Base-by-base conservation (phyloP, 2,329 filamentous ascomycete genomes). In the Pseudovirgaria hyperparasitica region DNA sequence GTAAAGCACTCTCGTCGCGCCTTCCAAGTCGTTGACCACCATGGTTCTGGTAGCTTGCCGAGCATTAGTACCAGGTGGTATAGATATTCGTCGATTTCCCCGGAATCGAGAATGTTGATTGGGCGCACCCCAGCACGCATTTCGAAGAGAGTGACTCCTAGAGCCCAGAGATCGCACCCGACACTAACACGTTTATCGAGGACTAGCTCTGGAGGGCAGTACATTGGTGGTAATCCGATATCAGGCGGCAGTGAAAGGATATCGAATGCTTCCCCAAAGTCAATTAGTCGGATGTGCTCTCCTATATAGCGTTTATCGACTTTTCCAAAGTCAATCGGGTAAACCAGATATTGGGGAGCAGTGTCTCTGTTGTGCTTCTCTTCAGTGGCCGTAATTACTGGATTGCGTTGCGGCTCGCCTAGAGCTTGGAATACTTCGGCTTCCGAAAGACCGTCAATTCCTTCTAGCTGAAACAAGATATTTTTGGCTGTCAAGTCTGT, bases 231-330 rank as follows among this genome's bases (percentile, higher is more conserved):
- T 55, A 15, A 47, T 57, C 22, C 53, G 38, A 9, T 58, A 39
- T 4, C 32, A 40, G 21, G 36, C 10, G 27, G 52, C 48, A 12
- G 15, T 6, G 3, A 41, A 28, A 9, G 35, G 8, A 4, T 22
- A 7, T 32, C 31, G 29, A 58, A 58, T 21, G 53, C 53, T 37
- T 56, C 39, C 1, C 54, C 52, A 29, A 57, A 57, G 30, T 59
- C 52, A 9, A 57, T 12, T 16, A 45, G 39, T 22, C 40, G 41
- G 23, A 41, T 35, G 20, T 6, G 12, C 1, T 13, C 5, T n/a
- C n/a, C n/a, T n/a, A n/a, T n/a, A n/a, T n/a, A n/a, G n/a, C n/a
- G n/a, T n/a, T n/a, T n/a, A n/a, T n/a, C n/a, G n/a, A n/a, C n/a
- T n/a, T n/a, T n/a, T n/a, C n/a, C n/a, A 2, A 13, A 19, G 9